Percentiles rank a stretch among this genome's conserved stretches.
Evolutionary conservation across 2,329 filamentous ascomycete genomes (phyloP).

Genomic region (Zarea fungicola): DNA sequence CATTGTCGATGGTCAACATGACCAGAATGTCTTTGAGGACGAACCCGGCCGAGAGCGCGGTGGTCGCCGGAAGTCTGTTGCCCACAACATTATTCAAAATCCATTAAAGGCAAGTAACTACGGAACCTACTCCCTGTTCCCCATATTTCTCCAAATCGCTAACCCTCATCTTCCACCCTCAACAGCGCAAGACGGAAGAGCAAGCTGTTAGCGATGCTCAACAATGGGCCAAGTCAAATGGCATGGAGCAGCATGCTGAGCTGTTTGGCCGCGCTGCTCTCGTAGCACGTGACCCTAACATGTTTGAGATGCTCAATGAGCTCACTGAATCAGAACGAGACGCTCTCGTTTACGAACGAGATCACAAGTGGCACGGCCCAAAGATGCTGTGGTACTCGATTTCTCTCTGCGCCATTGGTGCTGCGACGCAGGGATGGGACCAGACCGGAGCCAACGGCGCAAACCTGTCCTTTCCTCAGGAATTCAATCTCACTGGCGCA

Average conservation of each 20-base stretch:
- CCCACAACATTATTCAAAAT: constrained; percentile 29
- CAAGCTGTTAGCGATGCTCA: constrained; percentile 35
- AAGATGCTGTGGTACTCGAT: constrained; percentile 40
- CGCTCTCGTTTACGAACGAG: constrained; percentile 36
- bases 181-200: constrained; percentile 22
- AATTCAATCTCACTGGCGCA: constrained; percentile 29
- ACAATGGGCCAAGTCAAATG: constrained; percentile 44
- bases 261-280: constrained; percentile 33
- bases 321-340: constrained; percentile 31
- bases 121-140: too few species aligned
- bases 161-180: background rate
- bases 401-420: constrained; percentile 48
- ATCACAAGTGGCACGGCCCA: constrained; percentile 56
- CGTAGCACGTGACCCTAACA: constrained; percentile 27
- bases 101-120: constrained; percentile 24
- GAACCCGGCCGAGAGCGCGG: constrained; percentile 2
- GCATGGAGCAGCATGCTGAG: constrained; percentile 43
- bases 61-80: constrained; percentile 21
- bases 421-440: constrained; percentile 58
- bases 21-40: constrained; percentile 3
- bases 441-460: constrained; percentile 59
- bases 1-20: constrained; percentile 4
- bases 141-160: too few species aligned
- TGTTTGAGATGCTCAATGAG: constrained; percentile 23
- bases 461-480: constrained; percentile 52